phyloP scores from a whole-genome alignment of 176 grass and related monocot species.

The Stipa capillata region DNA sequence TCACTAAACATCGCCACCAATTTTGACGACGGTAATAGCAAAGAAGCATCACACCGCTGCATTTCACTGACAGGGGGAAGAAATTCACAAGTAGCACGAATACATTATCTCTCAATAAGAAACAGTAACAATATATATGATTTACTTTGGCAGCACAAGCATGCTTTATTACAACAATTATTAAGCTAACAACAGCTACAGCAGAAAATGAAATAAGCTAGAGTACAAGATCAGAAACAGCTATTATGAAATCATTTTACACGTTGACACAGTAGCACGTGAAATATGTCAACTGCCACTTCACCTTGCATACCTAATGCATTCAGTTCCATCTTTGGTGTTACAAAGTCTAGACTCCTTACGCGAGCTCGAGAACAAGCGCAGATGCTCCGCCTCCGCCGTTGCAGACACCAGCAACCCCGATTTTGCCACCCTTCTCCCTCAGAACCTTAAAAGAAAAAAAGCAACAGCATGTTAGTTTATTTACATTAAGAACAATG shows the following conservation, averaged over 20 bases:
- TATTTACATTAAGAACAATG: neutral
- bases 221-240: neutral
- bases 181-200: neutral
- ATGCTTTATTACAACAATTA: neutral
- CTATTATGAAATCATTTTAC: no score
- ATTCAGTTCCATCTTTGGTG: neutral
- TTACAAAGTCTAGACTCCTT: neutral
- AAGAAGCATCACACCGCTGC: no score
- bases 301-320: neutral
- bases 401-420: constrained; percentile 81
- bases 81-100: neutral
- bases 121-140: no score
- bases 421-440: constrained; percentile 57
- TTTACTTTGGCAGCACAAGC: neutral
- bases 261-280: neutral
- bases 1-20: no score
- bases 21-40: no score
- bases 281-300: neutral
- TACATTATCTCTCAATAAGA: neutral
- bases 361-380: constrained; percentile 60
- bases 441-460: constrained; percentile 67
- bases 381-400: constrained; percentile 85
- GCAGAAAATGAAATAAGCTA: neutral
- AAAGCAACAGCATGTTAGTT: neutral
- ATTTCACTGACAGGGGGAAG: neutral